Percentiles rank a stretch among this genome's conserved stretches.
Evolutionary conservation across 331 rosid genomes (phyloP).

Genomic region (Saraca asoca): DNA sequence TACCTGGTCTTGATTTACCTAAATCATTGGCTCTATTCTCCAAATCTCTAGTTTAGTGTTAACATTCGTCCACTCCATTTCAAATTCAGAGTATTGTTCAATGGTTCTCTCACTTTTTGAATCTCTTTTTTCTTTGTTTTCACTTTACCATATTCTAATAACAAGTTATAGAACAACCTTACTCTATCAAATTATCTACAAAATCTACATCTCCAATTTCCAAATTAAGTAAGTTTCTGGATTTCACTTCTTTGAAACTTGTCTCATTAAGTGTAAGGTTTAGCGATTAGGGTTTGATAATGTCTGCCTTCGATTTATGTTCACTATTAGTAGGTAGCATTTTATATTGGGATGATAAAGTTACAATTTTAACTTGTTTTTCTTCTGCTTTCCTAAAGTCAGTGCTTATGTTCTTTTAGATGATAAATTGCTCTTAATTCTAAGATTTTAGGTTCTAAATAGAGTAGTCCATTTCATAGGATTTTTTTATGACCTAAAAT

Average conservation of each 20-base stretch:
- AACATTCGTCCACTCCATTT: no score
- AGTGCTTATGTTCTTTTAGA: not conserved
- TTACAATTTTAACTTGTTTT: not conserved
- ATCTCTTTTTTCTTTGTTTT: not conserved
- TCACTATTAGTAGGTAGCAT: not conserved
- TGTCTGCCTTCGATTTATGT: not conserved
- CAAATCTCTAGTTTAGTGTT: no score
- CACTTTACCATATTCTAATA: constrained; percentile 10
- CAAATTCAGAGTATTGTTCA: no score
- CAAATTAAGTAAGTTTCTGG: constrained; percentile 48
- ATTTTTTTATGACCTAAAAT: no score
- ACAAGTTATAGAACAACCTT: constrained; percentile 19
- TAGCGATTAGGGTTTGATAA: not conserved
- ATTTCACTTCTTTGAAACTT: constrained; percentile 24
- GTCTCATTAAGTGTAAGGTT: constrained; percentile 21
- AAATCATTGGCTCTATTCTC: no score
- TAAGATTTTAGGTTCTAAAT: no score
- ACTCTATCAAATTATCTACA: not conserved
- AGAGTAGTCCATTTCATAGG: no score
- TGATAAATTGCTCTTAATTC: not conserved
- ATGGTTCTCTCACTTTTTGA: not conserved
- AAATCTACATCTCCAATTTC: constrained; percentile 30
- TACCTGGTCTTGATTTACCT: no score
- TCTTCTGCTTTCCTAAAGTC: constrained; percentile 1
- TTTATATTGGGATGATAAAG: not conserved